Evolutionary conservation across 768 basidiomycete species (phyloP).

Genomic region (Pleurotus eryngii): DNA sequence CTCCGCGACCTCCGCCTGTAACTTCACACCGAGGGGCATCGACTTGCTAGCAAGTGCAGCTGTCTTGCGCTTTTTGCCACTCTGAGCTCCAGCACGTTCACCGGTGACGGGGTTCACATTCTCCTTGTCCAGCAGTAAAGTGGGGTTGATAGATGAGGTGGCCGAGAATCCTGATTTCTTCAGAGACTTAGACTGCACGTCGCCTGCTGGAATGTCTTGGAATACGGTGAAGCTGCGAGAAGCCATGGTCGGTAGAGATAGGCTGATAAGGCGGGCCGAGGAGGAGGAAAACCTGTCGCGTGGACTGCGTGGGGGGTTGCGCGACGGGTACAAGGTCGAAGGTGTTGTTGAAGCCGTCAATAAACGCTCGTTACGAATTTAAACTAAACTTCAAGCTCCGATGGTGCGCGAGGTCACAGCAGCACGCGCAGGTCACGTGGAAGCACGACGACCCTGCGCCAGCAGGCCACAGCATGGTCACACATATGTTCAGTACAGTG

Average conservation of each 20-base stretch:
- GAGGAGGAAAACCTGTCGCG: background rate
- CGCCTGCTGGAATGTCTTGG: background rate
- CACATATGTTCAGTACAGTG: too few species aligned
- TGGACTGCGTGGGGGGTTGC: too few species aligned
- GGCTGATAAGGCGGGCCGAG: background rate
- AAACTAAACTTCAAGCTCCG: conserved; percentile 9
- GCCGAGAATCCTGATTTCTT: background rate
- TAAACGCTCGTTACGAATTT: conserved; percentile 1
- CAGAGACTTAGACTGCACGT: background rate
- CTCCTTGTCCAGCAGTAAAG: conserved; percentile 59
- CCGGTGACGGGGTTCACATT: conserved; percentile 77
- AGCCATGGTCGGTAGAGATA: background rate
- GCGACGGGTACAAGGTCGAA: background rate
- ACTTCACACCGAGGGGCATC: conserved; percentile 33
- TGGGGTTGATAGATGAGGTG: background rate
- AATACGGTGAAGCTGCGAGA: conserved; percentile 6
- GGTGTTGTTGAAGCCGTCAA: background rate
- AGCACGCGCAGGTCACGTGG: conserved; percentile 2
- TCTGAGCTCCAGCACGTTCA: conserved; percentile 41
- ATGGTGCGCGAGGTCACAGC: background rate
- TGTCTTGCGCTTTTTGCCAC: conserved; percentile 64
- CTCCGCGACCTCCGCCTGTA: conserved; percentile 42
- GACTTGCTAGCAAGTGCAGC: conserved; percentile 54
- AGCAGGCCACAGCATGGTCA: background rate
- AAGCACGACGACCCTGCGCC: background rate